These are phyloP conservation scores for Penicillium sclerotigenum DNA, from an alignment of 2,329 filamentous ascomycete genomes.

Conservation along the genomic window DNA sequence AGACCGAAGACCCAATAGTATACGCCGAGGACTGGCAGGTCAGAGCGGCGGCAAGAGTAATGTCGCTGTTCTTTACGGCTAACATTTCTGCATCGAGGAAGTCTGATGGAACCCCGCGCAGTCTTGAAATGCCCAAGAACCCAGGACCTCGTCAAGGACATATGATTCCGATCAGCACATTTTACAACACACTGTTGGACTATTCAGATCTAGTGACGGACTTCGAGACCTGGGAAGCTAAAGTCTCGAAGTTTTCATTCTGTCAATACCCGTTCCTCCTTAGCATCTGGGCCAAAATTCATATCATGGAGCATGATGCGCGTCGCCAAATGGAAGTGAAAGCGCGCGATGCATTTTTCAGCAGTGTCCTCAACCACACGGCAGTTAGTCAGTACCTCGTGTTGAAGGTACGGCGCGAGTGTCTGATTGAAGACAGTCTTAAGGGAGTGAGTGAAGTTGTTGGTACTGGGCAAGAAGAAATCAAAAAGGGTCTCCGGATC, in stretches of 20 bases:
- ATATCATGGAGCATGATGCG: conserved; percentile 83
- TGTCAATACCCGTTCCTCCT: conserved; percentile 91
- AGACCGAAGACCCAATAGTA: conserved; percentile 50
- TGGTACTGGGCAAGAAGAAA: conserved; percentile 73
- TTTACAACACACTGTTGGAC: conserved; percentile 84
- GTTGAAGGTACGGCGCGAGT: conserved; percentile 75
- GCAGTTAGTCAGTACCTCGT: conserved; percentile 74
- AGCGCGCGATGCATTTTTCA: conserved; percentile 85
- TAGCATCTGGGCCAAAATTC: conserved; percentile 88
- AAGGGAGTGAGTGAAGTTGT: conserved; percentile 81
- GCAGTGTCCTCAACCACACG: conserved; percentile 74
- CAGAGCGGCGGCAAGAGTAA: conserved; percentile 72
- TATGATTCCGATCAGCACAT: conserved; percentile 74
- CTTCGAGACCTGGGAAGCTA: conserved; percentile 83
- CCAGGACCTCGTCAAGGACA: conserved; percentile 57
- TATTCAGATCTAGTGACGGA: conserved; percentile 81
- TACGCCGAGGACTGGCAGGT: conserved; percentile 90
- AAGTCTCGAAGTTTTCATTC: conserved; percentile 72
- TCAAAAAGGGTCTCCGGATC: conserved; percentile 86
- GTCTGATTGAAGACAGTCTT: conserved; percentile 82
- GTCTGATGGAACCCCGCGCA: conserved; percentile 31
- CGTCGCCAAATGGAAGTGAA: conserved; percentile 85
- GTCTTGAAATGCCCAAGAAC: conserved; percentile 25
- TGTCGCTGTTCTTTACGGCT: conserved; percentile 76
- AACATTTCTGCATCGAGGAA: conserved; percentile 59